Conservation (phyloP, 345 rosid species). For the Syzygium grande region DNA sequence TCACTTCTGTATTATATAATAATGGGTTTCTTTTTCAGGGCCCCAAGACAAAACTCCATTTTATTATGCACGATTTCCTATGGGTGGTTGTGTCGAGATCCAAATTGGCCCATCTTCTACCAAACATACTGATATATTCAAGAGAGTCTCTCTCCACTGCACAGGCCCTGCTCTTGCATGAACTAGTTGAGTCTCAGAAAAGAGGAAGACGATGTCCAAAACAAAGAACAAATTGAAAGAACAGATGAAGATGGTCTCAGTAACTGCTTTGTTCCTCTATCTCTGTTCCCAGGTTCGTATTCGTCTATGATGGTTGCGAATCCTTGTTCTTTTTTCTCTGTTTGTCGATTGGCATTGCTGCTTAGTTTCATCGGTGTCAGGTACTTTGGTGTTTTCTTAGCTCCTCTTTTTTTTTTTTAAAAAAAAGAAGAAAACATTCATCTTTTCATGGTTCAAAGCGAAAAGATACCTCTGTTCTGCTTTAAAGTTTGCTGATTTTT, state of each 20-base stretch:
- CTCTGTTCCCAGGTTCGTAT: neutral
- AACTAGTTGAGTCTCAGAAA: neutral
- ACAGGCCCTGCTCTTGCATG: neutral
- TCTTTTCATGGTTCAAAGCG: neutral
- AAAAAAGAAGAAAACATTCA: rapidly evolving
- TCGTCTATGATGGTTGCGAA: neutral
- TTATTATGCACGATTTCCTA: neutral
- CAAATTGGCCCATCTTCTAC: neutral
- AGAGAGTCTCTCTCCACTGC: neutral
- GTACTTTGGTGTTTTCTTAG: neutral
- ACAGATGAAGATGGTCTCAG: neutral
- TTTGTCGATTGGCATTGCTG: neutral
- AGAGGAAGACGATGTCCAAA: neutral
- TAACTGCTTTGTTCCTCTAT: neutral
- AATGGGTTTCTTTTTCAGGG: neutral
- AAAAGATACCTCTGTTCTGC: neutral
- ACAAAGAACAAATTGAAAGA: neutral
- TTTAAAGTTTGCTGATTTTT: neutral
- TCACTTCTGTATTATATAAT: neutral
- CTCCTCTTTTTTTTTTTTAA: rapidly evolving
- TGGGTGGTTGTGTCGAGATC: rapidly evolving
- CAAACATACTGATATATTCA: neutral
- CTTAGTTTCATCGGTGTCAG: neutral
- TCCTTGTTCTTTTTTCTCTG: neutral
- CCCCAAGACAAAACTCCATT: neutral